phyloP scores from a whole-genome alignment of 2,329 filamentous ascomycete genomes.

The Botryotinia calthae region DNA sequence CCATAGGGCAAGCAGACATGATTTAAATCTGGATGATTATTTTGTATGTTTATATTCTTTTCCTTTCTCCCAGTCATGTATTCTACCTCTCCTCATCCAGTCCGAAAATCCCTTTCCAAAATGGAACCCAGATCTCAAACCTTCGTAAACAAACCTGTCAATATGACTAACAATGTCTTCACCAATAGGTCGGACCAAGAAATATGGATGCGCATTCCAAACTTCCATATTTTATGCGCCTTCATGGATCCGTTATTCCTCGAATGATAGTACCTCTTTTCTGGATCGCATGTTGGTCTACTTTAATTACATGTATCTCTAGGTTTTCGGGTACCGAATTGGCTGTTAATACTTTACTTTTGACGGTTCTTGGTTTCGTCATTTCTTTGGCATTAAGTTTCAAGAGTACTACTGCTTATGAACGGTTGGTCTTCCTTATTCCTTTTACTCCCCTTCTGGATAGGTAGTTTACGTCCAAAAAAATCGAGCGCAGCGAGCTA shows the following conservation, averaged over 20 bases:
- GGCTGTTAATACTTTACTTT: conserved; percentile 63
- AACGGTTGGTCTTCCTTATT: conserved; percentile 45
- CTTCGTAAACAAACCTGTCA: not conserved
- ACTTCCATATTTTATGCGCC: conserved; percentile 70
- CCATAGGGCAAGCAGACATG: conserved; percentile 16
- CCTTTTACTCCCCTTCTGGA: not conserved
- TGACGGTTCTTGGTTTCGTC: conserved; percentile 79
- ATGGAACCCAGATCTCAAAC: not conserved
- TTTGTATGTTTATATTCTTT: conserved; percentile 30
- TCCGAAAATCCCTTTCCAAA: not conserved
- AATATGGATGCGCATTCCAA: conserved; percentile 73
- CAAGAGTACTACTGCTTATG: conserved; percentile 73
- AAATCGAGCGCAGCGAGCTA: conserved; percentile 1
- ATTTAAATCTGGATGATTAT: conserved; percentile 31
- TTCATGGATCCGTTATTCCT: conserved; percentile 73
- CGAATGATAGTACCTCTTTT: conserved; percentile 69
- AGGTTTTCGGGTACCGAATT: conserved; percentile 40
- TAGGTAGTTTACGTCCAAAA: not conserved
- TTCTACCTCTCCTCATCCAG: not conserved
- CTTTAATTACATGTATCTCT: conserved; percentile 58
- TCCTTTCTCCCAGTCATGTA: not conserved
- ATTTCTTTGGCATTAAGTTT: conserved; percentile 77
- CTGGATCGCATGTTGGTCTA: conserved; percentile 63
- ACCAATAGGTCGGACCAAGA: conserved; percentile 52
- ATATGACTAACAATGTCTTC: conserved; percentile 4